phyloP scores from a whole-genome alignment of 2,329 filamentous ascomycete genomes.

The Penicillium sp. region DNA sequence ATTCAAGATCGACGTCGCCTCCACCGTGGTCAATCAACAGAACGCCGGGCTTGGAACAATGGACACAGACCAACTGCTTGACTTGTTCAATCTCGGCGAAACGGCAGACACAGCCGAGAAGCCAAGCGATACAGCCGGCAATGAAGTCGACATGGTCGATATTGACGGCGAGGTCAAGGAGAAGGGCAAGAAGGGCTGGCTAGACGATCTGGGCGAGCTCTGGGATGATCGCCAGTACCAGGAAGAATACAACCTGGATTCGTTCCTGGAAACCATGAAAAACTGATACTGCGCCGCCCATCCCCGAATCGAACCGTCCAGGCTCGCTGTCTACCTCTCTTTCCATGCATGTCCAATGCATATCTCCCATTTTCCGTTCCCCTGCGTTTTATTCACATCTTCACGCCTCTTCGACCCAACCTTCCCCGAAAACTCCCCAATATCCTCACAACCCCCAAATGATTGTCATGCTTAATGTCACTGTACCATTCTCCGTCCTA shows the following conservation, averaged over 20 bases:
- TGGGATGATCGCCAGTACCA: conserved; percentile 99
- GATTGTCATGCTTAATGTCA: conserved; percentile 12
- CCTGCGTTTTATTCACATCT: not conserved
- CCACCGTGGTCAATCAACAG: conserved; percentile 97
- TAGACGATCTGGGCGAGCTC: conserved; percentile 90
- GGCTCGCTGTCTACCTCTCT: not conserved
- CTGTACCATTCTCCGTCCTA: conserved; percentile 8
- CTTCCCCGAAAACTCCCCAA: not conserved
- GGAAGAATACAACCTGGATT: conserved; percentile 94
- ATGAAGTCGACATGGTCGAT: conserved; percentile 77
- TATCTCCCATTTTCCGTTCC: not conserved
- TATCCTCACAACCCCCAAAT: not conserved
- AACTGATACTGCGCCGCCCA: conserved; percentile 30
- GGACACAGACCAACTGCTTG: conserved; percentile 97
- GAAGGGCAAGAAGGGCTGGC: conserved; percentile 93
- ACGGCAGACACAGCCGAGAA: conserved; percentile 56
- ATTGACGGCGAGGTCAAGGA: conserved; percentile 88
- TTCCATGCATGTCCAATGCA: not conserved
- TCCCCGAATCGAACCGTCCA: not conserved
- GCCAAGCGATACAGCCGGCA: conserved; percentile 57
- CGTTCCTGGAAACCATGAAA: conserved; percentile 93
- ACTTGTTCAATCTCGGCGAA: conserved; percentile 90
- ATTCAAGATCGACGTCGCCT: conserved; percentile 99
- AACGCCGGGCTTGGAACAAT: conserved; percentile 92
- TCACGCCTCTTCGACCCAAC: not conserved